Evolutionary conservation across 768 basidiomycete species (phyloP).

Genomic region (Rhizopogon vesiculosus): DNA sequence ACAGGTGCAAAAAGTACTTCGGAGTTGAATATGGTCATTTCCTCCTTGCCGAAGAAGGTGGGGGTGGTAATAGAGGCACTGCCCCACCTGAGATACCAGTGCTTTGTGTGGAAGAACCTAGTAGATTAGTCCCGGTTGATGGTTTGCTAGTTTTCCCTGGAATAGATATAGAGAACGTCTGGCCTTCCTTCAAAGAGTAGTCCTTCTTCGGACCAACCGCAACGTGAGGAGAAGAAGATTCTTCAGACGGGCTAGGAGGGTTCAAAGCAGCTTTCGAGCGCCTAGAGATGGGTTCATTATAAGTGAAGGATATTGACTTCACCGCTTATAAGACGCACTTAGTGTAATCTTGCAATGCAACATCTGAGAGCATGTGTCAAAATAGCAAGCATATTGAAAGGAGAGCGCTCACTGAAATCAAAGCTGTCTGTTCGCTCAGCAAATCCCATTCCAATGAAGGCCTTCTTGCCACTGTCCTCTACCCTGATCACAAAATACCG

Average conservation of each 20-base stretch:
- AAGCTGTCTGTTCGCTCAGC: conserved; percentile 85
- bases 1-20: not conserved
- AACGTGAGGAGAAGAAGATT: conserved; percentile 57
- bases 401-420: conserved; percentile 71
- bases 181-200: conserved; percentile 90
- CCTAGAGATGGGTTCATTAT: conserved; percentile 27
- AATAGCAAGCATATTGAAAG: not conserved
- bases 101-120: conserved; percentile 29
- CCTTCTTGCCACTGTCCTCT: conserved; percentile 82
- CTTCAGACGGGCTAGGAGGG: conserved; percentile 38
- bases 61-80: conserved; percentile 80
- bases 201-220: conserved; percentile 86
- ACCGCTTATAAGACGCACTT: conserved; percentile 44
- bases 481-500: conserved; percentile 92
- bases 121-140: conserved; percentile 28
- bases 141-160: conserved; percentile 63
- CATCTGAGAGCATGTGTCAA: conserved; percentile 43
- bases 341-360: conserved; percentile 81
- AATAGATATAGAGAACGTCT: conserved; percentile 89
- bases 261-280: conserved; percentile 62
- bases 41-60: conserved; percentile 59
- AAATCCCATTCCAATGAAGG: conserved; percentile 94
- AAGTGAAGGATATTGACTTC: not conserved
- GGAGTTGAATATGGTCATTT: conserved; percentile 25
- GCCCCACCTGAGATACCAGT: conserved; percentile 31